phyloP scores from a whole-genome alignment of 75 land plant genomes.

The Sequoia sempervirens region DNA sequence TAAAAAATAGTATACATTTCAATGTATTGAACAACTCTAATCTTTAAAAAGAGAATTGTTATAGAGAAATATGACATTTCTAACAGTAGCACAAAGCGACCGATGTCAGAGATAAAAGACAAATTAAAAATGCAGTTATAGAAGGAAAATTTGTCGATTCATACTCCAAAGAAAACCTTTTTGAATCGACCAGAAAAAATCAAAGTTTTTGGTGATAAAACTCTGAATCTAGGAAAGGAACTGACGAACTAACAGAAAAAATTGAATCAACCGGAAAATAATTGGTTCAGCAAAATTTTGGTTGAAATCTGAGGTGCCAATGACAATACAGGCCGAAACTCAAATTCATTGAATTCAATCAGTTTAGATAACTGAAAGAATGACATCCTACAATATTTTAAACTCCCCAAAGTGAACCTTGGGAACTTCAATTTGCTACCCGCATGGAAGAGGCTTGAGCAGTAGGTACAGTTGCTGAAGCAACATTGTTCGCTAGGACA shows the following conservation, averaged over 20 bases:
- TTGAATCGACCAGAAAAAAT: neutral
- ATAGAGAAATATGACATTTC: neutral
- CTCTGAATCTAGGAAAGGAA: too few relatives aligned
- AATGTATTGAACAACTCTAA: neutral
- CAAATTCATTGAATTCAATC: neutral
- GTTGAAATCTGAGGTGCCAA: neutral
- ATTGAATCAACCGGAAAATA: neutral
- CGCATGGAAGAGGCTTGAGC: slow-evolving; percentile 20
- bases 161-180: neutral
- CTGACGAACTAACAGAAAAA: neutral
- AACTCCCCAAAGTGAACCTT: neutral
- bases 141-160: neutral
- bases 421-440: neutral
- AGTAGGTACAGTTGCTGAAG: slow-evolving; percentile 37
- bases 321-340: neutral
- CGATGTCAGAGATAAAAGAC: neutral
- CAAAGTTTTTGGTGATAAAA: too few relatives aligned
- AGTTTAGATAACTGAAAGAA: neutral
- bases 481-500: slow-evolving; percentile 64
- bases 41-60: neutral
- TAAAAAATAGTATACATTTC: neutral
- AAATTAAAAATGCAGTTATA: neutral
- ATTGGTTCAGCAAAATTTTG: neutral
- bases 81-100: neutral
- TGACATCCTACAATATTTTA: neutral